Evolutionary conservation across 2,329 filamentous ascomycete species (phyloP).

Genomic region (Diaporthe capsici): DNA sequence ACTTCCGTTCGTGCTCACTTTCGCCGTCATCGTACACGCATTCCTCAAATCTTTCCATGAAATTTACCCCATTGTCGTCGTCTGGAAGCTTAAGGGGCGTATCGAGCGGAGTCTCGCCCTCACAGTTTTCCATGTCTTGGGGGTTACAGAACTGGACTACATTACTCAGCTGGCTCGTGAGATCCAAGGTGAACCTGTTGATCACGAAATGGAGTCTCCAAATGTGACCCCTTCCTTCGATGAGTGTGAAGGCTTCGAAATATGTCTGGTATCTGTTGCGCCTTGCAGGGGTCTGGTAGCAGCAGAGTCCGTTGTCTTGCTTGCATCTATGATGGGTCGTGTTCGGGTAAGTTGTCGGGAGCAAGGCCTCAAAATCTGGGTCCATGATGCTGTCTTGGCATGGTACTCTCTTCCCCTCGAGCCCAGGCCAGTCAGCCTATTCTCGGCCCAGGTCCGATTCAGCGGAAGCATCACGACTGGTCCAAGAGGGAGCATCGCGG

Average conservation of each 20-base stretch:
- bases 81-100: neutral
- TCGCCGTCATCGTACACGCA: slow-evolving; percentile 2
- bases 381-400: slow-evolving; percentile 25
- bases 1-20: neutral
- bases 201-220: slow-evolving; percentile 35
- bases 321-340: slow-evolving; percentile 29
- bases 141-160: slow-evolving; percentile 26
- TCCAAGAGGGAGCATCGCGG: neutral
- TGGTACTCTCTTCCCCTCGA: neutral
- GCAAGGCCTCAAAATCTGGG: neutral
- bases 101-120: neutral
- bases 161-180: neutral
- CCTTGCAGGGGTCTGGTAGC: slow-evolving; percentile 6
- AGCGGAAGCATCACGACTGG: neutral
- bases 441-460: neutral
- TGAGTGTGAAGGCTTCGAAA: slow-evolving; percentile 32
- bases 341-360: slow-evolving; percentile 20
- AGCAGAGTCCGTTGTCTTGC: slow-evolving; percentile 35
- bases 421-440: neutral
- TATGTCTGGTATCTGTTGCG: neutral
- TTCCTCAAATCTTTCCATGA: neutral
- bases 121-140: neutral
- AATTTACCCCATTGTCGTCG: neutral
- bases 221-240: slow-evolving; percentile 1
- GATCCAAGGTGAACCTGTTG: neutral